A percentile compares a stretch with the other conserved stretches of the same genome.
phyloP scores from a whole-genome alignment of 805 yeast genomes.

The Zygoascus ofunaensis region DNA sequence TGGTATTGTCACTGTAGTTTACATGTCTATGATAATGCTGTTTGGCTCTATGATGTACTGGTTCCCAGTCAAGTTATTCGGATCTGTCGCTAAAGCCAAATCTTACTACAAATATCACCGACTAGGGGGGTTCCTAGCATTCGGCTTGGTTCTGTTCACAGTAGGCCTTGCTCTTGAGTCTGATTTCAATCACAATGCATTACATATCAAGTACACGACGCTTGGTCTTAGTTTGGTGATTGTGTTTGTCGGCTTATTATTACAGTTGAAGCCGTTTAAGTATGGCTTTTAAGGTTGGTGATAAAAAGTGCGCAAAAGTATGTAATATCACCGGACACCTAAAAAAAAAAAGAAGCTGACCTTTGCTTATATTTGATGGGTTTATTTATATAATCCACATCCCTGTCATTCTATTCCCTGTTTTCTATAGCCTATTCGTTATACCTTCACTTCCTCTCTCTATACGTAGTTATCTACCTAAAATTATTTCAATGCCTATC shows the following conservation, averaged over 20 bases:
- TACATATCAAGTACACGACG: constrained; percentile 12
- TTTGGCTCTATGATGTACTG: constrained; percentile 23
- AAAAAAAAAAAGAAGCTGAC: too few species aligned
- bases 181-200: constrained; percentile 15
- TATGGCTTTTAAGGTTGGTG: neutral
- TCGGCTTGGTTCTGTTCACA: constrained; percentile 12
- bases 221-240: constrained; percentile 9
- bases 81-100: constrained; percentile 21
- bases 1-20: constrained; percentile 18
- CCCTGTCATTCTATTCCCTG: too few species aligned
- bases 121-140: constrained; percentile 19
- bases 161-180: constrained; percentile 16
- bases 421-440: too few species aligned
- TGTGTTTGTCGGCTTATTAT: constrained; percentile 6
- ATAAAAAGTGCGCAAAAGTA: too few species aligned
- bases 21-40: constrained; percentile 13
- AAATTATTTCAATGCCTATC: too few species aligned
- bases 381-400: too few species aligned
- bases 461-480: too few species aligned
- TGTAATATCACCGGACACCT: too few species aligned
- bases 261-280: constrained; percentile 10
- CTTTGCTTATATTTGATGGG: too few species aligned
- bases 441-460: too few species aligned
- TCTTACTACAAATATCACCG: constrained; percentile 23
- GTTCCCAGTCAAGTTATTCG: constrained; percentile 21